Base-by-base conservation (phyloP, 2,329 filamentous ascomycete genomes). In the Neofusicoccum kwambonambiense region DNA sequence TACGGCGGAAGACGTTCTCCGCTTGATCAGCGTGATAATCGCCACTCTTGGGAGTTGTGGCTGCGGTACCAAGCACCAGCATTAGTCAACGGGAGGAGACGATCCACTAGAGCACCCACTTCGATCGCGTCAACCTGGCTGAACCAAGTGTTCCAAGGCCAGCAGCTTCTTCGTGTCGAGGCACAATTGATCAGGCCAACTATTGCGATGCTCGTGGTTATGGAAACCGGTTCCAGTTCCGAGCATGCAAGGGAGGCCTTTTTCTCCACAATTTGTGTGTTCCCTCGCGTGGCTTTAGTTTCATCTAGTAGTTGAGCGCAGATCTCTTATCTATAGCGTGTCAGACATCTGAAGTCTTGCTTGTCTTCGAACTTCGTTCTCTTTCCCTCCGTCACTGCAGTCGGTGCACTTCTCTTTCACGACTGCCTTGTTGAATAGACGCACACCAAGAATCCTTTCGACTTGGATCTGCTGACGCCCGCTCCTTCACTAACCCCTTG, bases 1-100 rank as follows among this genome's bases (percentile, higher is more conserved):
- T 15, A 37, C 15, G 22, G 12, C 47, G 54, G 54, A 19, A n/a
- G 34, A 27, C 31, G 31, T 45, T 22, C 13, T 37, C 56, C 56
- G 42, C 37, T 6, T 8, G 56, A 60, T 60, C 54, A 47, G 42
- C 41, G 44, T 13, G 54, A 58, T 19, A 58, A 35, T 58, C 54
- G 54, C 41, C 41, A 58, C 54, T 27, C 3, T 41, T 7, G 39
- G 27, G 39, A 34, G 9, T 11, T 34, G 9, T 31, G 11, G 54
- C 27, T 31, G 15, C 15, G 39, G 22, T 19, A 37, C 5, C 41
- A 22, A 45, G 41, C 27, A 47, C 7, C 41, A 44, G 11, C 19
- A 11, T 35, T 45, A 11, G 22, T 35, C 22, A 35, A 51, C 27
- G 27, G n/a, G 11, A 34, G 8, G 12, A 31, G 39, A 31, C 3